Base-by-base conservation (phyloP, 495 filamentous ascomycete genomes). In the Xylaria cubensis region DNA sequence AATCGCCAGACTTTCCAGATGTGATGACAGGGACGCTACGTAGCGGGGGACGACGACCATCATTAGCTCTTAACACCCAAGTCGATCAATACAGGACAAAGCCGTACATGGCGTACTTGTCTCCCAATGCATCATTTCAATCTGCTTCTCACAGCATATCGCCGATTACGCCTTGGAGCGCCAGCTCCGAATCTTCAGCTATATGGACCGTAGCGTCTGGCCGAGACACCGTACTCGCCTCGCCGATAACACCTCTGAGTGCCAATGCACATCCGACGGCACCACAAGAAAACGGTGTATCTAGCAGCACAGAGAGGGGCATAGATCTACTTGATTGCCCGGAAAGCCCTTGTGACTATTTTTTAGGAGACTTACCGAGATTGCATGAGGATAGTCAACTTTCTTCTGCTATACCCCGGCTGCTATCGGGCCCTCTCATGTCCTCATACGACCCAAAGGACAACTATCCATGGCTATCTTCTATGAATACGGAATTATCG, bases 321-420 rank as follows among this genome's bases (percentile, higher is more conserved):
- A 50, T 67, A 17, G 48, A 67, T 39, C 39, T 46, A 5, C 50
- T 56, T 9, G 48, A 61, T 32, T 75, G 67, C n/a, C 71, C 74
- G 3, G 50, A 72, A 41, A 73, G 77, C n/a, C 68, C 63, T 24
- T 77, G 71, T 46, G 69, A 74, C 32, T 76, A 76, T 42, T 71
- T 64, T 58, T 21, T 64, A 42, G 74, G 75, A 64, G 74, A 80
- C 64, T 76, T 78, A 59, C 78, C 78, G 17, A 84, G 85, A 67
- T 75, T 85, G 6, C 82, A 81, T 3, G 81, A 76, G 19, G 74
- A 76, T 67, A 67, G 74, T 59, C 72, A 65, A 24, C 55, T 72
- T 36, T 70, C 72, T 41, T 48, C 50, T 10, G 21, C 64, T 8
- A 72, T 77, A 71, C 74, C 77, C 55, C 77, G 72, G 34, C 70